Base-by-base conservation (phyloP, 441 rosid genomes). In the Erodium moschatum region DNA sequence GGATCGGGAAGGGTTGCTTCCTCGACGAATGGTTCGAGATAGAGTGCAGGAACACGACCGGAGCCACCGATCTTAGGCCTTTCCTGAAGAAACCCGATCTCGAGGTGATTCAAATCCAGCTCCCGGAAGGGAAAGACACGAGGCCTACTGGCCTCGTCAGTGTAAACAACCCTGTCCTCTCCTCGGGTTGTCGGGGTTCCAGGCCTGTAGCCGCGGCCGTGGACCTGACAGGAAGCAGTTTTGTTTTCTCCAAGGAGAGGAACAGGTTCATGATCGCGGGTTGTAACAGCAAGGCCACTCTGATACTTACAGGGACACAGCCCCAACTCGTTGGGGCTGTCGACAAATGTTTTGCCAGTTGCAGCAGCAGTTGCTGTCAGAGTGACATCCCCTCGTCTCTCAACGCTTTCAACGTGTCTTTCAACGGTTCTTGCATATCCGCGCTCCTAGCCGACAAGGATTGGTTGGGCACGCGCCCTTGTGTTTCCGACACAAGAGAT, bases 1-100 rank as follows among this genome's bases (percentile, higher is more conserved):
- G 63, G 13, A 10, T 58, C 11, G 29, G 63, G 20, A 9, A 58
- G 18, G 29, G 27, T 20, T 58, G 63, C 18, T 58, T 19, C 4
- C 63, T 58, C 12, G 63, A 58, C 3, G 63, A 58, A 19, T 18
- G 63, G 63, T 58, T 58, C 63, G 63, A 58, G 63, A 18, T 58
- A 8, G 27, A 19, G 27, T 58, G 63, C 63, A 58, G 27, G 13
- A 58, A 58, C 24, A 2, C 63, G 29, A 58, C 11, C 13, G 20
- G 11, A 29, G 0, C 31, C 31, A 3, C 31, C 27, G 27, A 24
- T 2, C 27, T 24, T 11, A 54, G 24, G 21, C 63, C 63, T 20
- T 58, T 18, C 27, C 12, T 58, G 29, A 58, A 58, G 63, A 58
- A 58, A 58, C 13, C 27, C n/a, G 3, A 58, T 2, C 63, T 58